These are phyloP conservation scores for Zoysia japonica DNA, from an alignment of 176 grass and related monocot species.

Conservation along the genomic window DNA sequence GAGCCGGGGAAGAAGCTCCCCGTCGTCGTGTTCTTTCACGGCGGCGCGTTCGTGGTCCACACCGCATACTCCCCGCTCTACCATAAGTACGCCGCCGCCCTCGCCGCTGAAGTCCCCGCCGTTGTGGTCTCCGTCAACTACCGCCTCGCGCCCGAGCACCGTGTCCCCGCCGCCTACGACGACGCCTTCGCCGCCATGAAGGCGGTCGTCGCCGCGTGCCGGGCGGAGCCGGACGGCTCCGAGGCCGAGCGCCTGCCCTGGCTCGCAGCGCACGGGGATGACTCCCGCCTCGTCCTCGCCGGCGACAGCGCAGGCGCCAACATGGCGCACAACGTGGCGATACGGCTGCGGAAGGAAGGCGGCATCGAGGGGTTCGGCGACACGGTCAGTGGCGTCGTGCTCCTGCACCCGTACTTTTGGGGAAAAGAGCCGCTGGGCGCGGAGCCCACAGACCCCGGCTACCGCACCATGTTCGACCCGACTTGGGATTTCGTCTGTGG, in stretches of 20 bases:
- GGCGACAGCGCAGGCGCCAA: slow-evolving; percentile 89
- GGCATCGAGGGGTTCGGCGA: slow-evolving; percentile 39
- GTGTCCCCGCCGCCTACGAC: slow-evolving; percentile 78
- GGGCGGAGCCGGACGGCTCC: slow-evolving; percentile 11
- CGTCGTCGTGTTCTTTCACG: slow-evolving; percentile 82
- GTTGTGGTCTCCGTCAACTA: slow-evolving; percentile 68
- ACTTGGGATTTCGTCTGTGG: slow-evolving; percentile 55
- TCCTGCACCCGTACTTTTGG: slow-evolving; percentile 78
- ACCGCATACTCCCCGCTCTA: slow-evolving; percentile 58
- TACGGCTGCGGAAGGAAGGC: slow-evolving; percentile 56
- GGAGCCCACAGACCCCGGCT: slow-evolving; percentile 38
- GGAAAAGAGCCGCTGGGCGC: slow-evolving; percentile 50
- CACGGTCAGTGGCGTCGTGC: slow-evolving; percentile 47
- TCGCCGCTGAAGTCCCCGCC: slow-evolving; percentile 41
- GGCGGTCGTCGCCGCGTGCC: slow-evolving; percentile 42
- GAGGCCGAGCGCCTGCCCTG: slow-evolving; percentile 53
- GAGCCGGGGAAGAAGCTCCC: slow-evolving; percentile 51
- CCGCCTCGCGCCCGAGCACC: slow-evolving; percentile 82
- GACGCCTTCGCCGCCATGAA: slow-evolving; percentile 71
- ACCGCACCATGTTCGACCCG: slow-evolving; percentile 47
- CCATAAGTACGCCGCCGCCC: slow-evolving; percentile 57
- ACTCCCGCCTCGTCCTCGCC: slow-evolving; percentile 55
- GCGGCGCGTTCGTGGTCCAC: slow-evolving; percentile 80
- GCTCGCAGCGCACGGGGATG: slow-evolving; percentile 63
- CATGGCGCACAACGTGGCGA: slow-evolving; percentile 64